These are phyloP conservation scores for Pyrenochaeta sp. DNA, from an alignment of 2,329 filamentous ascomycete genomes.

Conservation along the genomic window DNA sequence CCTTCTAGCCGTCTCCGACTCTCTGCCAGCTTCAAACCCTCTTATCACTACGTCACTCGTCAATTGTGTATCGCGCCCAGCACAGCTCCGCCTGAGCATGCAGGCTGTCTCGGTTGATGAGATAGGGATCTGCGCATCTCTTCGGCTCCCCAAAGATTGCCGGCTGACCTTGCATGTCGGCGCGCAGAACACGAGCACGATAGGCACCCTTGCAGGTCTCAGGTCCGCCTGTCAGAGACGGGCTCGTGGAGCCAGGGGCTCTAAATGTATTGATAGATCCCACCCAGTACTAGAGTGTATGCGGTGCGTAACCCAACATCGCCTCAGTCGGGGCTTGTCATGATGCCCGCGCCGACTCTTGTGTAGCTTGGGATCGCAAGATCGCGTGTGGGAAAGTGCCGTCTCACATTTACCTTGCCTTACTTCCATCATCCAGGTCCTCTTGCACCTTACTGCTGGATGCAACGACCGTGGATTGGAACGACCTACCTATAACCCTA, in stretches of 20 bases:
- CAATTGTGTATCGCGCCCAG: background rate
- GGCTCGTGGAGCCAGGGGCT: conserved; percentile 1
- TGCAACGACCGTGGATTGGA: background rate
- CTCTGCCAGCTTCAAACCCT: too few relatives aligned
- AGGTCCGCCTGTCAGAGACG: conserved; percentile 1
- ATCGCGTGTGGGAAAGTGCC: background rate
- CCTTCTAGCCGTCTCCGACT: background rate
- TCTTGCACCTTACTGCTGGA: background rate
- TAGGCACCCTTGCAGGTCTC: conserved; percentile 2
- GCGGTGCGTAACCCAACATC: background rate
- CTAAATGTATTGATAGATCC: conserved; percentile 3
- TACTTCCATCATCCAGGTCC: background rate
- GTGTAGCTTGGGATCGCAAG: conserved; percentile 4
- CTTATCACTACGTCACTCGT: too few relatives aligned
- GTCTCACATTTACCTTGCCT: conserved; percentile 9
- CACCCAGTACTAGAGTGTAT: background rate
- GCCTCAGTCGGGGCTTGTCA: conserved; percentile 9
- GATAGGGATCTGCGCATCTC: conserved; percentile 3
- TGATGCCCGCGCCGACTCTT: conserved; percentile 7
- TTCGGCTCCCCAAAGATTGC: conserved; percentile 12
- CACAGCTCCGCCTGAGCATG: background rate
- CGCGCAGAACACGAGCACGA: background rate
- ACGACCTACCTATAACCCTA: background rate
- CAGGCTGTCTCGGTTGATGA: conserved; percentile 6
- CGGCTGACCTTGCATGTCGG: conserved; percentile 5